A percentile compares a stretch with the other conserved stretches of the same genome.
Conservation (phyloP, 2,329 filamentous ascomycete genomes). For the Neopestalotiopsis sp. region DNA sequence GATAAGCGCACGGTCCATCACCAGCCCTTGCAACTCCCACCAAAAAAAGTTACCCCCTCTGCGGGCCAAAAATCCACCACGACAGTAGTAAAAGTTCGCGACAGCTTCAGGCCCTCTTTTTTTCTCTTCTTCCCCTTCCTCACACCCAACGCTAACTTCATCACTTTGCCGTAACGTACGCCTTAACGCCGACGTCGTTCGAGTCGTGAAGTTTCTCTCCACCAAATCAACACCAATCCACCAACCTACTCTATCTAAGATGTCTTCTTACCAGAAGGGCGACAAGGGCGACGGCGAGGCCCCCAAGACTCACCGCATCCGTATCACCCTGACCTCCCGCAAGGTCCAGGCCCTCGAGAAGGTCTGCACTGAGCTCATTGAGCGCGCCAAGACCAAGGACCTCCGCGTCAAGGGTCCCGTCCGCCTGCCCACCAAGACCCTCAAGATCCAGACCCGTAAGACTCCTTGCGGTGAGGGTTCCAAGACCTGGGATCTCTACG, state of each 20-base stretch:
- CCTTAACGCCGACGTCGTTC: constrained; percentile 55
- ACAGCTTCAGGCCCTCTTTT: constrained; percentile 3
- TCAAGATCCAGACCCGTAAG: constrained; percentile 98
- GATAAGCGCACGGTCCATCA: not conserved
- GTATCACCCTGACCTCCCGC: constrained; percentile 94
- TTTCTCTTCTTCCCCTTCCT: constrained; percentile 23
- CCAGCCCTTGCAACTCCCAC: not conserved
- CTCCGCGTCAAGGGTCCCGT: constrained; percentile 94
- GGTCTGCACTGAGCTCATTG: constrained; percentile 97
- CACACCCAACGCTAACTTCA: constrained; percentile 55
- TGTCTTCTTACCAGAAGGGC: constrained; percentile 92
- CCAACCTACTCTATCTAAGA: constrained; percentile 51
- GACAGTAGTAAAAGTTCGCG: not conserved
- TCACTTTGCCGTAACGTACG: constrained; percentile 78
- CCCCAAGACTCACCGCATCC: constrained; percentile 54
- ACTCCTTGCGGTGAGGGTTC: constrained; percentile 99
- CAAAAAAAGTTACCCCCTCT: constrained; percentile 16
- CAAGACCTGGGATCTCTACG: constrained; percentile 99
- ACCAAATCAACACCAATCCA: constrained; percentile 22
- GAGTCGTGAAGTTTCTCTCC: constrained; percentile 73
- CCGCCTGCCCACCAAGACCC: constrained; percentile 94
- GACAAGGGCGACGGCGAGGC: constrained; percentile 88
- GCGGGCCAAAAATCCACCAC: not conserved
- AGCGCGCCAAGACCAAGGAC: constrained; percentile 98
- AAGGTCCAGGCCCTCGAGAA: constrained; percentile 97